Conservation (phyloP, 2,329 filamentous ascomycete genomes). For the Beauveria sp. region DNA sequence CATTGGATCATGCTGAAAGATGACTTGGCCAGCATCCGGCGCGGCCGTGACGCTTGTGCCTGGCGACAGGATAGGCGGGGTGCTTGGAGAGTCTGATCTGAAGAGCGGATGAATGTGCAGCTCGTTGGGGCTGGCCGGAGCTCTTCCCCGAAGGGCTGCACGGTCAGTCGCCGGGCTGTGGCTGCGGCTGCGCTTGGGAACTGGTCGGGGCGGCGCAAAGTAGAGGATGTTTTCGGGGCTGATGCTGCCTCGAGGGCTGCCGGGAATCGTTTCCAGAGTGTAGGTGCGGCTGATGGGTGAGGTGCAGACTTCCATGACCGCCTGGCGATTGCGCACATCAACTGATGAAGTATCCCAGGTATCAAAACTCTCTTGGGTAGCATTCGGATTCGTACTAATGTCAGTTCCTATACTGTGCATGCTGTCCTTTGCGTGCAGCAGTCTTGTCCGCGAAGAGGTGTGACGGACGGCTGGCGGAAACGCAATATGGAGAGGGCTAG, state of each 20-base stretch:
- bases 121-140: conserved; percentile 41
- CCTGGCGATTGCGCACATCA: conserved; percentile 53
- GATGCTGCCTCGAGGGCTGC: conserved; percentile 54
- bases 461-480: conserved; percentile 43
- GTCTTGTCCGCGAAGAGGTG: conserved; percentile 47
- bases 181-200: conserved; percentile 40
- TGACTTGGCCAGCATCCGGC: conserved; percentile 58
- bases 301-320: conserved; percentile 43
- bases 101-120: conserved; percentile 73
- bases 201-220: conserved; percentile 42
- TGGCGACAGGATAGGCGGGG: conserved; percentile 57
- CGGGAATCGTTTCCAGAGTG: conserved; percentile 64
- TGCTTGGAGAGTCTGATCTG: conserved; percentile 61
- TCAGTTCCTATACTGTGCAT: conserved; percentile 39
- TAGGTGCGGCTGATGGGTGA: conserved; percentile 35
- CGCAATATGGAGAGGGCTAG: conserved; percentile 27
- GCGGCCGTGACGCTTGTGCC: conserved; percentile 66
- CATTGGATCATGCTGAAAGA: conserved; percentile 46
- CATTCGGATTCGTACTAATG: conserved; percentile 30
- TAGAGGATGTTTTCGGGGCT: conserved; percentile 57
- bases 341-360: conserved; percentile 68
- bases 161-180: conserved; percentile 34
- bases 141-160: conserved; percentile 14
- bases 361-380: conserved; percentile 58
- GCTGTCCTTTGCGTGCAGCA: conserved; percentile 38